Evolutionary conservation across 2,329 filamentous ascomycete species (phyloP).

Genomic region (Septoria petroselini): DNA sequence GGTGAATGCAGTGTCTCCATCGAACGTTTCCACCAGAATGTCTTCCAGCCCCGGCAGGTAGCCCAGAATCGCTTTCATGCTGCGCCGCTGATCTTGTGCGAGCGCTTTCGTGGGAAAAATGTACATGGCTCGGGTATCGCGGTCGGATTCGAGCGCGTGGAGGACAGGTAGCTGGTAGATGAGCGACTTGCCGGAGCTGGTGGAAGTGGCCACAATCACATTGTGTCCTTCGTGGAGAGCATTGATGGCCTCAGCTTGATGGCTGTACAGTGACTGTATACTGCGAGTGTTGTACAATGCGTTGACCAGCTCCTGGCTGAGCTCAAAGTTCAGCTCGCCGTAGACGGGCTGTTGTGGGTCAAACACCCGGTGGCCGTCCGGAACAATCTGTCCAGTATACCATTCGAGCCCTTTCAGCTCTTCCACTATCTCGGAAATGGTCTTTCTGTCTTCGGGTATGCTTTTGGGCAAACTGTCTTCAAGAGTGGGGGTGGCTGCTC

Average conservation of each 20-base stretch:
- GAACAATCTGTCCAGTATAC: slow-evolving; percentile 91
- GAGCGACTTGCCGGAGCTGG: slow-evolving; percentile 94
- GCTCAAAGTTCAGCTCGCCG: slow-evolving; percentile 76
- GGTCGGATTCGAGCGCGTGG: slow-evolving; percentile 76
- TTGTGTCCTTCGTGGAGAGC: slow-evolving; percentile 75
- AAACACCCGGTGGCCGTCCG: slow-evolving; percentile 87
- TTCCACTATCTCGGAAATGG: slow-evolving; percentile 77
- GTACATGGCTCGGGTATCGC: slow-evolving; percentile 81
- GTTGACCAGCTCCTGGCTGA: slow-evolving; percentile 92
- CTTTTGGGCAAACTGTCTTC: slow-evolving; percentile 56
- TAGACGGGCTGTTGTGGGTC: slow-evolving; percentile 78
- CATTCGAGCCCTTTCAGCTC: slow-evolving; percentile 79
- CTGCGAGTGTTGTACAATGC: slow-evolving; percentile 87
- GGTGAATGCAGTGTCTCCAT: slow-evolving; percentile 85
- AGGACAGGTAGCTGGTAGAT: slow-evolving; percentile 95
- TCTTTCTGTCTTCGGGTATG: slow-evolving; percentile 76
- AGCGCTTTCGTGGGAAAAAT: slow-evolving; percentile 97
- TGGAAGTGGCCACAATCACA: slow-evolving; percentile 91
- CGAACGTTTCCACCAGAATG: slow-evolving; percentile 84
- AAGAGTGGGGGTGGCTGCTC: slow-evolving; percentile 42
- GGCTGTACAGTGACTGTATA: slow-evolving; percentile 82
- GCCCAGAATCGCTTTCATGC: slow-evolving; percentile 76
- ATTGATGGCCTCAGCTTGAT: slow-evolving; percentile 93
- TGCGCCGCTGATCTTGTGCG: slow-evolving; percentile 88
- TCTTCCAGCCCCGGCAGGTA: slow-evolving; percentile 77